These are phyloP conservation scores for Coniophora puteana DNA, from an alignment of 1,284 basidiomycete genomes.

Conservation along the genomic window DNA sequence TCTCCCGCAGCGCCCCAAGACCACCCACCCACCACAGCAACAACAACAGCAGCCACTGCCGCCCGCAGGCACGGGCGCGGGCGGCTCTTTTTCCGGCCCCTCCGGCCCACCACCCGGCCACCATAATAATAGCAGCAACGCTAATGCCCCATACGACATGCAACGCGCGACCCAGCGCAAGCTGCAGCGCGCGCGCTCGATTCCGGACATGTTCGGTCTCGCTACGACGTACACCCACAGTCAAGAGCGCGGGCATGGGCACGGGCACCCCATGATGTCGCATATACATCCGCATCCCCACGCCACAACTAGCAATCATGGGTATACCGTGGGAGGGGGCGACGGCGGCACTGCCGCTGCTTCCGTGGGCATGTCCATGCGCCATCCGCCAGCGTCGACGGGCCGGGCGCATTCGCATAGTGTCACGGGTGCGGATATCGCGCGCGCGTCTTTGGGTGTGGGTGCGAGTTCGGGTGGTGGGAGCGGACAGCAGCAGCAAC, in stretches of 20 bases:
- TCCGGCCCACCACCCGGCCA: too few relatives aligned
- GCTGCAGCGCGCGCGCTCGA: slow-evolving; percentile 58
- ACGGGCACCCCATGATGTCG: not conserved
- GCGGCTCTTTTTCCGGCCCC: too few relatives aligned
- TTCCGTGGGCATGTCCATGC: slow-evolving; percentile 18
- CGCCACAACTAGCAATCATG: too few relatives aligned
- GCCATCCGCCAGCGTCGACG: slow-evolving; percentile 30
- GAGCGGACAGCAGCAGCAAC: slow-evolving; percentile 23
- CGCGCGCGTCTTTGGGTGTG: too few relatives aligned
- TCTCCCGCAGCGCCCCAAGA: slow-evolving; percentile 52
- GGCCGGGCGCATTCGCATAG: slow-evolving; percentile 73
- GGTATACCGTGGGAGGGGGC: not conserved
- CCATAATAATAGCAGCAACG: slow-evolving; percentile 16
- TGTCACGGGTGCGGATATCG: slow-evolving; percentile 67
- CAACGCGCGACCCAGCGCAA: slow-evolving; percentile 22
- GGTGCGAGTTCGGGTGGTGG: too few relatives aligned
- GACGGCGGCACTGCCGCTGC: slow-evolving; percentile 9
- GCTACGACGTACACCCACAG: slow-evolving; percentile 11
- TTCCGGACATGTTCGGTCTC: slow-evolving; percentile 52
- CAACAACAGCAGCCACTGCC: too few relatives aligned
- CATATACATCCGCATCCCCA: too few relatives aligned
- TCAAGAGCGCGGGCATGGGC: too few relatives aligned
- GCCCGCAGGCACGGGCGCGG: slow-evolving; percentile 19
- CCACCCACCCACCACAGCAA: too few relatives aligned
- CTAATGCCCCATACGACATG: too few relatives aligned